phyloP scores from a whole-genome alignment of 2,329 filamentous ascomycete species.

The Cadophora sp. region DNA sequence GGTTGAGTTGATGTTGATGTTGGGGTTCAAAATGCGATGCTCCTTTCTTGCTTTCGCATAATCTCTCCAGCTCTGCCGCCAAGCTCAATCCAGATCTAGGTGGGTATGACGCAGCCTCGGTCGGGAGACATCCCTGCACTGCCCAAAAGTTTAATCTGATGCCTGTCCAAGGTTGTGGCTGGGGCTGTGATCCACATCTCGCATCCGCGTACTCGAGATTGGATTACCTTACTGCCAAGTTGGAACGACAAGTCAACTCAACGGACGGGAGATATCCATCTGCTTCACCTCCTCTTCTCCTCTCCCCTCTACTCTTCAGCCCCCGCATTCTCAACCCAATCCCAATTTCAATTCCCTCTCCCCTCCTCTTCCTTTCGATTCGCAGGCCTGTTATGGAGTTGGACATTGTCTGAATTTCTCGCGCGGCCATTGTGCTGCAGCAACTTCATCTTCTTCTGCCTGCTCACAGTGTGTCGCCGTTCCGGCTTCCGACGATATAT shows the following conservation, averaged over 20 bases:
- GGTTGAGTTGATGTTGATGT: neutral
- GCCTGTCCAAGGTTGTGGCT: neutral
- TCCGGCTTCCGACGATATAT: neutral
- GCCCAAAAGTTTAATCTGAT: constrained; percentile 4
- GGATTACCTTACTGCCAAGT: constrained; percentile 2
- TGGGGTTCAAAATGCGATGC: neutral
- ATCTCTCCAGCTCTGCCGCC: constrained; percentile 3
- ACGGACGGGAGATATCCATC: constrained; percentile 13
- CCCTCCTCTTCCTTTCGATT: neutral
- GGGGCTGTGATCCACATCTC: neutral
- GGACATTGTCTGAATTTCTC: neutral
- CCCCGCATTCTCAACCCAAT: neutral
- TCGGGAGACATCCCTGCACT: constrained; percentile 8
- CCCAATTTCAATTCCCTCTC: neutral
- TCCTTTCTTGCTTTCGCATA: constrained; percentile 6
- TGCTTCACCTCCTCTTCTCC: neutral
- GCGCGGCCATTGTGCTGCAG: constrained; percentile 12
- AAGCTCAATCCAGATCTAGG: constrained; percentile 12
- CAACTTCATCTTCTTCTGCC: neutral
- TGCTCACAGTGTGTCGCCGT: neutral
- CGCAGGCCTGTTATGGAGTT: constrained; percentile 2
- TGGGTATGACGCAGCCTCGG: constrained; percentile 7
- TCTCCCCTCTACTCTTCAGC: neutral
- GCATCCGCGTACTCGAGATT: neutral
- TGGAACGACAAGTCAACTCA: constrained; percentile 5